Base-by-base conservation (phyloP, 1,284 basidiomycete species). In the Fistulina hepatica region DNA sequence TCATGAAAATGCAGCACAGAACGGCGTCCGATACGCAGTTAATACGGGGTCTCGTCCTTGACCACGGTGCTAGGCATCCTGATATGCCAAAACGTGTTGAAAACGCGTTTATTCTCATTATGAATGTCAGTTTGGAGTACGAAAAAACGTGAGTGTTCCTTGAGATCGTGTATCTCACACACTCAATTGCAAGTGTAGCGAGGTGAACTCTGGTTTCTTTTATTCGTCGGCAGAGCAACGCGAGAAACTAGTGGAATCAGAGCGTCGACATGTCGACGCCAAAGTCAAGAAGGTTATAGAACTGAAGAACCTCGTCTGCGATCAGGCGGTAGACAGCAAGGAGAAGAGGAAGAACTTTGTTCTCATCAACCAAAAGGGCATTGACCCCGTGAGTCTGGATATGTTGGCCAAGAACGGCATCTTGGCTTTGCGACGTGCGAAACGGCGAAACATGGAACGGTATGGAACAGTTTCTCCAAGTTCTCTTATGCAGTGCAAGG, bases 1-100 rank as follows among this genome's bases (percentile, higher is more conserved):
- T 98, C 52, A 98, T 98, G 94, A 98, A 98, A 71, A 99, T 99
- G 95, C 94, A 97, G 61, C 95, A 99, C 67, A 83, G 92, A 55
- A 93, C 85, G 37, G 92, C 95, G 43, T 92, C 90, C 31, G 95
- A 99, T 63, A 98, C 95, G n/a, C 86, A 95, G 58, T 77, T 99
- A 36, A 70, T 99, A 51, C 83, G 88, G 50, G 95, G 95, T 37
- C 71, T 98, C 41, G 95, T 99, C 33, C 70, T 99, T 52, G 84
- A 89, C 60, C 91, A 99, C 58, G 95, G 95, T 48, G 92, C 90
- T 34, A 70, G 95, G 48, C 95, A 99, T 64, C 93, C 94, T 4
- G 95, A 98, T 62, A 98, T 98, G 95, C 93, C 95, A 33, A 97
- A 94, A 69, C 80, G 92, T 48, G 77, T 98, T 43, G 92, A 97